Percentiles rank a stretch among this genome's conserved stretches.
Evolutionary conservation across 2,329 filamentous ascomycete genomes (phyloP).

Genomic region (Cladophialophora psammophila): DNA sequence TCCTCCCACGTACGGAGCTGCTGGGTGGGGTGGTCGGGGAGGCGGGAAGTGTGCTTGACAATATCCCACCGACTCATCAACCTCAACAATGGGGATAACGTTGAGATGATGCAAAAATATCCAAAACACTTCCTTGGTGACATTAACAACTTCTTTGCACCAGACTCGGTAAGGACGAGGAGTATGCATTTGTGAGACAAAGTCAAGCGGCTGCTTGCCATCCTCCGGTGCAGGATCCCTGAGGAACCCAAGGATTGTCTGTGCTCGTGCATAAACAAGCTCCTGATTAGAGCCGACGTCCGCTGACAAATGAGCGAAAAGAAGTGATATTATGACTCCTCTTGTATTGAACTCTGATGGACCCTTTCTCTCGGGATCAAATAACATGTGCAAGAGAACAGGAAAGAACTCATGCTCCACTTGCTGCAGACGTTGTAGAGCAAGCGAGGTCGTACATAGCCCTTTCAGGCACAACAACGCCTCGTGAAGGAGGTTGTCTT

Average conservation of each 20-base stretch:
- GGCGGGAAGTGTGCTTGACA: conserved; percentile 77
- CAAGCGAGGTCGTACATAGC: conserved; percentile 87
- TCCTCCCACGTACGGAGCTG: conserved; percentile 93
- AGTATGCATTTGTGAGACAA: conserved; percentile 87
- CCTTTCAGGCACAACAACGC: conserved; percentile 92
- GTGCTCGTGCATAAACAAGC: conserved; percentile 73
- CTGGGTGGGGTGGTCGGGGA: conserved; percentile 86
- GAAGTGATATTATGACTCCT: conserved; percentile 83
- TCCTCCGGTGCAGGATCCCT: conserved; percentile 80
- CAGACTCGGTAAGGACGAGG: conserved; percentile 89
- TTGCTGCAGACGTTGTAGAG: conserved; percentile 78
- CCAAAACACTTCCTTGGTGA: conserved; percentile 99
- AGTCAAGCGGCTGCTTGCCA: conserved; percentile 77
- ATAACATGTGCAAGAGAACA: conserved; percentile 84
- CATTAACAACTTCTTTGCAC: conserved; percentile 89
- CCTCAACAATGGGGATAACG: conserved; percentile 67
- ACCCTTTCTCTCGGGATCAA: conserved; percentile 97
- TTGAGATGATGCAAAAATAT: conserved; percentile 97
- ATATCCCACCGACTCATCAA: conserved; percentile 45
- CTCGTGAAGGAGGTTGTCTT: conserved; percentile 91
- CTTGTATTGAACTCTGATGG: conserved; percentile 96
- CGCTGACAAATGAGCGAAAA: conserved; percentile 83
- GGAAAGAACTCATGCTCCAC: conserved; percentile 86
- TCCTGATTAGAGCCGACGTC: conserved; percentile 60
- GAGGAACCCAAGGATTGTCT: conserved; percentile 78